Base-by-base conservation (phyloP, 768 basidiomycete species). In the Lactarius deliciosus region DNA sequence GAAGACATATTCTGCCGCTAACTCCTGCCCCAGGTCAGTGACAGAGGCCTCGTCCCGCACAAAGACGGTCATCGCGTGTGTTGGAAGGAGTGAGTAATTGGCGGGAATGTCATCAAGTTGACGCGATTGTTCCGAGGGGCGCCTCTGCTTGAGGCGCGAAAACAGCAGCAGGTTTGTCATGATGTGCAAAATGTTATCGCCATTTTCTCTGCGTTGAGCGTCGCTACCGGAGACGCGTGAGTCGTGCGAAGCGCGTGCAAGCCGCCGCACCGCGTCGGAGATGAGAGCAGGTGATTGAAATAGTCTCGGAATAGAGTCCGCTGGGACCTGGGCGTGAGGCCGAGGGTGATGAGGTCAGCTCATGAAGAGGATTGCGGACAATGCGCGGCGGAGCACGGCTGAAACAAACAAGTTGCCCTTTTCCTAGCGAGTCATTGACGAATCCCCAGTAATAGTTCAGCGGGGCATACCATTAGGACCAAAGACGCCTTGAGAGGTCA, bases 391-490 rank as follows among this genome's bases (percentile, higher is more conserved):
- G 87, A 4, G 88, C 85, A 55, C 88, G 84, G 78, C 91, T 95
- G 78, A 96, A 95, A 73, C 88, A 92, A 0, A 96, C 85, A 1
- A 96, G 79, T 78, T 94, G 88, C 58, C 93, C 94, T 96, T 69
- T 30, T 55, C 57, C 13, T 16, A 11, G n/a, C 8, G 34, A 18
- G 60, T 43, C 25, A 68, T 50, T n/a, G 54, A 18, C 38, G 30
- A 60, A 58, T 47, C 11, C n/a, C 34, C n/a, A 57, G 43, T 22
- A 47, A 53, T 32, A 53, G 2, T 47, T 5, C 32, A 8, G 36
- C 36, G 11, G 22, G 43, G 47, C 80, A 56, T 65, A 93, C 94
- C 95, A 73, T 93, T 92, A 0, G 91, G 91, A 1, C 94, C 91
- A 79, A 96, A 96, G 0, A 88, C 84, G 2, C 92, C 94, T 72